These are phyloP conservation scores for Capsicum baccatum DNA, from an alignment of 257 asterid species.

Conservation along the genomic window DNA sequence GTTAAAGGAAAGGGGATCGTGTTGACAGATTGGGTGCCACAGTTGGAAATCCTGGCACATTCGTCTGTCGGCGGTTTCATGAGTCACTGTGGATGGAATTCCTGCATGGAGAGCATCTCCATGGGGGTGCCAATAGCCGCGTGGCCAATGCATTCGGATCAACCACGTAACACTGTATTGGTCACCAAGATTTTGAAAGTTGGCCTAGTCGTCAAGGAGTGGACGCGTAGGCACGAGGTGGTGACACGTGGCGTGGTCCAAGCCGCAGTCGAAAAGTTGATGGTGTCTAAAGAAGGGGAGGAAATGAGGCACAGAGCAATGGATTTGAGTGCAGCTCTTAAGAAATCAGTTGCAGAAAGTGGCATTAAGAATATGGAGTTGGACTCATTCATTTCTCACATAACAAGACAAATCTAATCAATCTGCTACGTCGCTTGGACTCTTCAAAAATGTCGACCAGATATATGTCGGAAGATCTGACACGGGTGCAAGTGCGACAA, in stretches of 20 bases:
- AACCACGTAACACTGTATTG: constrained; percentile 58
- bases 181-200: constrained; percentile 45
- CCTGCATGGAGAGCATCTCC: constrained; percentile 69
- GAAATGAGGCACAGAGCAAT: constrained; percentile 51
- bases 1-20: constrained; percentile 46
- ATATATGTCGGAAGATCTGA: neutral
- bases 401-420: constrained; percentile 37
- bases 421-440: neutral
- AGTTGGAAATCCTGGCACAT: constrained; percentile 58
- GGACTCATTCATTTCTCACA: constrained; percentile 52
- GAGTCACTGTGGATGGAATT: constrained; percentile 78
- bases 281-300: constrained; percentile 52
- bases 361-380: constrained; percentile 47
- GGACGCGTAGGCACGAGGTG: constrained; percentile 43
- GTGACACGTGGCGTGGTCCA: constrained; percentile 41
- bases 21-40: constrained; percentile 65
- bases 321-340: constrained; percentile 46
- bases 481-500: neutral
- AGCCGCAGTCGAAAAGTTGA: constrained; percentile 38
- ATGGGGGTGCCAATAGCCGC: constrained; percentile 70
- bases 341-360: constrained; percentile 50
- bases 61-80: constrained; percentile 55
- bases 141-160: constrained; percentile 82
- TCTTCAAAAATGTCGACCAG: neutral
- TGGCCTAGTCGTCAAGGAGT: constrained; percentile 54